Base-by-base conservation (phyloP, 768 basidiomycete species). In the Coprinopsis sp. region DNA sequence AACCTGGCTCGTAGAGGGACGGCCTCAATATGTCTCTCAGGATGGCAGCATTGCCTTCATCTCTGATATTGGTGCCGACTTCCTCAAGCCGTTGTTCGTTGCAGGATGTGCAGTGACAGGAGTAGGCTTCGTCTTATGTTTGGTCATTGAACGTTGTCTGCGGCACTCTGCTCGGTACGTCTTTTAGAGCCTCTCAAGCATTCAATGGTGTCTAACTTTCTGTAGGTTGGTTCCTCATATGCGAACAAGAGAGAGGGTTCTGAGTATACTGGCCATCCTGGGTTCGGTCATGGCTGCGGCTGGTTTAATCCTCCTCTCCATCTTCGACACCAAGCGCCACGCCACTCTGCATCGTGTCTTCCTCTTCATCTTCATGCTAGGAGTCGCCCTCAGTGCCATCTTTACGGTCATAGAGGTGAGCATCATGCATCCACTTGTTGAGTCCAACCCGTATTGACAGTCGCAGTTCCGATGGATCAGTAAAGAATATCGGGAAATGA, bases 61-160 rank as follows among this genome's bases (percentile, higher is more conserved):
- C 38, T 87, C 84, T 33, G 86, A 90, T 55, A 64, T 89, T 28
- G 87, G 82, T n/a, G 87, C 88, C 16, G 74, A 74, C 52, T 69
- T 73, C 42, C 66, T 90, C 34, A 89, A 90, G 58, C 87, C 88
- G 3, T 71, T 90, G 29, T 91, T 91, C 56, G 68, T 90, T 40
- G 68, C 73, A 13, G 81, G 81, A 6, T 82, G 80, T 54, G 66
- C 69, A 30, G 73, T 87, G 48, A 87, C 87, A 2, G 80, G 75
- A 6, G 62, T 76, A 2, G 67, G 72, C 0, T 86, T 90, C 62
- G 65, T 84, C 54, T 63, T 81, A 38, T 76, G 78, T 6, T 72
- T 89, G 22, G 52, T 70, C 4, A 56, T 81, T 24, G 84, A 89
- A 61, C 71, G 85, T 37, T 74, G 76, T 55, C 68, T 88, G 27